Evolutionary conservation across 2,329 filamentous ascomycete species (phyloP).

Genomic region (Curvularia lunata): DNA sequence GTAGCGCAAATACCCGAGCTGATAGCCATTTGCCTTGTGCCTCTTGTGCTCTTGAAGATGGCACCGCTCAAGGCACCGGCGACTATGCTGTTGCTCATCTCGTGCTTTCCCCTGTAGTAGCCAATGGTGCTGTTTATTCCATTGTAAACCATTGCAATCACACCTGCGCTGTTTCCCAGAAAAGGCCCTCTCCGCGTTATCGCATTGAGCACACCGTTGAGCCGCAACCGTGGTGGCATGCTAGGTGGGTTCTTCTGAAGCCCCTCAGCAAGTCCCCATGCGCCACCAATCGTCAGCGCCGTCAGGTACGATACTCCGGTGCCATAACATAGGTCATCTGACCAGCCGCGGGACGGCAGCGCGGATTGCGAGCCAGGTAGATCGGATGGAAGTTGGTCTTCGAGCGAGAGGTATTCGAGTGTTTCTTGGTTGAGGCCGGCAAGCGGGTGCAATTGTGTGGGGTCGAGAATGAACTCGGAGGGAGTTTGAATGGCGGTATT

Average conservation of each 20-base stretch:
- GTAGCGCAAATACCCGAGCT: constrained; percentile 88
- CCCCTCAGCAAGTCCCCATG: constrained; percentile 91
- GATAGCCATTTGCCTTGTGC: constrained; percentile 89
- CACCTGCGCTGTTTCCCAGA: constrained; percentile 92
- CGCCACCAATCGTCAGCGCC: constrained; percentile 84
- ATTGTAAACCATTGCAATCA: constrained; percentile 96
- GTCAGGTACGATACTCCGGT: constrained; percentile 92
- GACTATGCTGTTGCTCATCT: constrained; percentile 83
- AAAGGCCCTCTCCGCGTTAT: constrained; percentile 93
- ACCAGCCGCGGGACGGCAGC: constrained; percentile 94
- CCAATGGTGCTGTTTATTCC: constrained; percentile 59
- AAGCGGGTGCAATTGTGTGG: constrained; percentile 87
- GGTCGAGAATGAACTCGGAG: constrained; percentile 88
- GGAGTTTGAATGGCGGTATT: constrained; percentile 75
- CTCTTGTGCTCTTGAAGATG: constrained; percentile 95
- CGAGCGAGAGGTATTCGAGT: constrained; percentile 92
- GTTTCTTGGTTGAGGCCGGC: constrained; percentile 91
- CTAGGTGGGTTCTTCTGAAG: constrained; percentile 72
- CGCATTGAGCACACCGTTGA: constrained; percentile 94
- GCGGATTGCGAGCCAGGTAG: constrained; percentile 85
- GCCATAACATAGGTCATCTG: constrained; percentile 97
- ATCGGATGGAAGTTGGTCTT: constrained; percentile 87
- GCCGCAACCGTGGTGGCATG: constrained; percentile 84
- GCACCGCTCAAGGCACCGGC: constrained; percentile 89
- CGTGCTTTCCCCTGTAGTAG: constrained; percentile 55